A percentile compares a stretch with the other conserved stretches of the same genome.
These are phyloP conservation scores for Cyclotella cryptica DNA, from an alignment of 108 stramenopile species.

Conservation along the genomic window DNA sequence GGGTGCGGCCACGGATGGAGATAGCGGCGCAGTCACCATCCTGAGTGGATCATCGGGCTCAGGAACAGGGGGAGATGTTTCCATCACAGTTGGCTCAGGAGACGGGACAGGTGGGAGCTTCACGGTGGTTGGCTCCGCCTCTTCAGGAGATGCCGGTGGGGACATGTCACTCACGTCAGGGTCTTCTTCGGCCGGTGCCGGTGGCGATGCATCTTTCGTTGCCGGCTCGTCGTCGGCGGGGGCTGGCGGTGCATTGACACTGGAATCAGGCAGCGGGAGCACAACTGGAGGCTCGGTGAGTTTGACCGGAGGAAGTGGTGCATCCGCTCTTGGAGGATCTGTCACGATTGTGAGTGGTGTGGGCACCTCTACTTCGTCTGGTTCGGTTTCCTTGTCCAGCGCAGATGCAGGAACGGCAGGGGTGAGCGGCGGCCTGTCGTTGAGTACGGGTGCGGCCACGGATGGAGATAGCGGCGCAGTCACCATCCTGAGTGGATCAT, in stretches of 20 bases:
- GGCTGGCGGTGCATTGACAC: conserved; percentile 4
- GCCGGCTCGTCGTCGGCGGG: conserved; percentile 8
- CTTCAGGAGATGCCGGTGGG: not conserved
- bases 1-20: no score
- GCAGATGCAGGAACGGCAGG: conserved; percentile 13
- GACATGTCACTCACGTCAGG: not conserved
- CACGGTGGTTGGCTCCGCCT: not conserved
- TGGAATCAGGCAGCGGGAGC: conserved; percentile 9
- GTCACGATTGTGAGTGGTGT: conserved; percentile 9
- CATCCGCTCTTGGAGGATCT: not conserved
- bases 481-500: not conserved
- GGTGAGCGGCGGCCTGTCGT: conserved; percentile 10
- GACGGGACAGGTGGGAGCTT: not conserved
- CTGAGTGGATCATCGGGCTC: not conserved
- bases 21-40: not conserved
- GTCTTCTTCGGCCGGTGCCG: conserved; percentile 8
- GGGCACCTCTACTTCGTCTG: conserved; percentile 7
- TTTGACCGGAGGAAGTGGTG: conserved; percentile 12
- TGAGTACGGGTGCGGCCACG: conserved; percentile 3
- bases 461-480: conserved; percentile 12
- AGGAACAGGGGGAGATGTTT: not conserved
- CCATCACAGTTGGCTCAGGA: not conserved
- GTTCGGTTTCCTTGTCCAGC: conserved; percentile 7
- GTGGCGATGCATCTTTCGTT: conserved; percentile 10
- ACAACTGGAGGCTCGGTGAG: conserved; percentile 14